These are phyloP conservation scores for Starmera amethionina DNA, from an alignment of 805 yeast genomes.

Conservation along the genomic window DNA sequence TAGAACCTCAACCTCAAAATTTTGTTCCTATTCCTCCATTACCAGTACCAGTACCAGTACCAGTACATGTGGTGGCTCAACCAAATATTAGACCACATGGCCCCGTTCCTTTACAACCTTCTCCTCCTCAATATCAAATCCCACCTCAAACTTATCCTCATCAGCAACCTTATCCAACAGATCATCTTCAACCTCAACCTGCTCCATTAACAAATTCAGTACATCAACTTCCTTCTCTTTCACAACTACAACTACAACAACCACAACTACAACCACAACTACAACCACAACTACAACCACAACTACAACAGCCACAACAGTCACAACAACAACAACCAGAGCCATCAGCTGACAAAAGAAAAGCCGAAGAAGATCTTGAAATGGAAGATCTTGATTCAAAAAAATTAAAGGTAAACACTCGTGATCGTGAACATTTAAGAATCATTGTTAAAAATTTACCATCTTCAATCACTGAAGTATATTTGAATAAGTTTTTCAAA, in stretches of 20 bases:
- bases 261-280: neutral
- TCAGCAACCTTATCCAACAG: too few relatives aligned
- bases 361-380: slow-evolving; percentile 3
- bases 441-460: slow-evolving; percentile 46
- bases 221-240: too few relatives aligned
- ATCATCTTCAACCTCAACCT: too few relatives aligned
- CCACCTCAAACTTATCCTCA: too few relatives aligned
- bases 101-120: too few relatives aligned
- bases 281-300: neutral
- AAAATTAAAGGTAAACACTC: slow-evolving; percentile 8
- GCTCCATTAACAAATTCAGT: too few relatives aligned
- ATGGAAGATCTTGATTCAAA: slow-evolving; percentile 4
- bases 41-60: too few relatives aligned
- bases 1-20: too few relatives aligned
- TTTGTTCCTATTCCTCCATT: too few relatives aligned
- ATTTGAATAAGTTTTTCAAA: slow-evolving; percentile 34
- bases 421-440: slow-evolving; percentile 53
- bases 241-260: neutral
- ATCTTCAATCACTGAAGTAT: slow-evolving; percentile 24
- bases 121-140: too few relatives aligned
- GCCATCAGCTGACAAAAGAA: neutral
- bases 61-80: too few relatives aligned
- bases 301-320: slow-evolving; percentile 1
- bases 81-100: too few relatives aligned
- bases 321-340: neutral